Conservation (phyloP, 192 early-diverging fungal genomes). For the Cladochytrium replicatum region DNA sequence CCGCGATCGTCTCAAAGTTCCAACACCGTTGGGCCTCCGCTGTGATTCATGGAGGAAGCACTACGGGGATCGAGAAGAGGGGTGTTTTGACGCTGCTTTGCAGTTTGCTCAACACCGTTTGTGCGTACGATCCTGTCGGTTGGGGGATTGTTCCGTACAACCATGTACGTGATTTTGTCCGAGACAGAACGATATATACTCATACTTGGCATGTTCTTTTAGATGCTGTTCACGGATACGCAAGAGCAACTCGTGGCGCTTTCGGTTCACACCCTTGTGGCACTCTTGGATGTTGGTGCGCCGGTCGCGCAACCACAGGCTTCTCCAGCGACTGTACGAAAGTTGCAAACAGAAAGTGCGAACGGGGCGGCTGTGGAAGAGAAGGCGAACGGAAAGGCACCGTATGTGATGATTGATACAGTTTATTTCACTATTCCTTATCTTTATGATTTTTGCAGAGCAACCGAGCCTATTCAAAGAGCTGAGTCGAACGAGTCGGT, state of each 20-base stretch:
- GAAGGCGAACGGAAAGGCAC: too few species aligned
- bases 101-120: constrained; percentile 74
- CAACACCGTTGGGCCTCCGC: constrained; percentile 50
- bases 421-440: too few species aligned
- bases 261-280: constrained; percentile 55
- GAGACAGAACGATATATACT: neutral
- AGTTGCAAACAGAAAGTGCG: too few species aligned
- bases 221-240: constrained; percentile 57
- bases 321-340: too few species aligned
- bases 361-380: too few species aligned
- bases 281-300: constrained; percentile 51
- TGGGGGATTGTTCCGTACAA: constrained; percentile 82
- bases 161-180: constrained; percentile 28
- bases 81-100: constrained; percentile 67
- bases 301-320: too few species aligned
- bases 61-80: constrained; percentile 52
- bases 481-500: too few species aligned
- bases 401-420: too few species aligned
- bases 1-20: constrained; percentile 29
- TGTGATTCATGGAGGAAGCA: too few species aligned
- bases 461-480: too few species aligned
- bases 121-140: constrained; percentile 72
- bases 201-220: constrained; percentile 1
- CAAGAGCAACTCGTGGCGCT: constrained; percentile 64
- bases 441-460: too few species aligned